phyloP scores from a whole-genome alignment of 129 eudicot genomes.

The Arctium minus region DNA sequence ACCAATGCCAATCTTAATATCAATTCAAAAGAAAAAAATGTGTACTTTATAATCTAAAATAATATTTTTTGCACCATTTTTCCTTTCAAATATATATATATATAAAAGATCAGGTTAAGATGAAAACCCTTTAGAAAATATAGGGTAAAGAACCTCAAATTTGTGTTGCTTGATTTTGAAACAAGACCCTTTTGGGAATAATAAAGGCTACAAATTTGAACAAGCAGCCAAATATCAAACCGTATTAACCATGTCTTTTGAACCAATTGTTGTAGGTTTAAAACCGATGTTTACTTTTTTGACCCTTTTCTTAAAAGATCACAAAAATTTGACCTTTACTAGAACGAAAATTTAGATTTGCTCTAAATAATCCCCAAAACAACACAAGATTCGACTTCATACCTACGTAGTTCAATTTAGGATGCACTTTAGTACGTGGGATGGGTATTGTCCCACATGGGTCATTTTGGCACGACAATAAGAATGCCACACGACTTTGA shows the following conservation, averaged over 20 bases:
- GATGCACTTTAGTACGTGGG: not conserved
- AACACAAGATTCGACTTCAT: not conserved
- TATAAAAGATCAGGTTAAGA: no score
- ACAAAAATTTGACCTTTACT: not conserved
- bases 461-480: not conserved
- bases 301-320: not conserved
- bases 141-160: slow-evolving; percentile 2
- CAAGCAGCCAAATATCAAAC: not conserved
- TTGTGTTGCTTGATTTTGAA: slow-evolving; percentile 11
- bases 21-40: slow-evolving; percentile 14
- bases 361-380: not conserved
- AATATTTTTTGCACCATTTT: not conserved
- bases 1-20: slow-evolving; percentile 26
- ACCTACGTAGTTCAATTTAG: not conserved
- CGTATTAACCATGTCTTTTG: not conserved
- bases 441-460: not conserved
- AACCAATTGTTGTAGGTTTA: not conserved
- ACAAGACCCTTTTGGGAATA: slow-evolving; percentile 7
- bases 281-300: not conserved
- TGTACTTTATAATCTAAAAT: not conserved
- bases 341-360: not conserved
- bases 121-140: not conserved
- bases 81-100: no score
- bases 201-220: slow-evolving; percentile 5
- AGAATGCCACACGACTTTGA: no score